These are phyloP conservation scores for Coemansia sp. DNA, from an alignment of 192 early-diverging fungal genomes.

Conservation along the genomic window DNA sequence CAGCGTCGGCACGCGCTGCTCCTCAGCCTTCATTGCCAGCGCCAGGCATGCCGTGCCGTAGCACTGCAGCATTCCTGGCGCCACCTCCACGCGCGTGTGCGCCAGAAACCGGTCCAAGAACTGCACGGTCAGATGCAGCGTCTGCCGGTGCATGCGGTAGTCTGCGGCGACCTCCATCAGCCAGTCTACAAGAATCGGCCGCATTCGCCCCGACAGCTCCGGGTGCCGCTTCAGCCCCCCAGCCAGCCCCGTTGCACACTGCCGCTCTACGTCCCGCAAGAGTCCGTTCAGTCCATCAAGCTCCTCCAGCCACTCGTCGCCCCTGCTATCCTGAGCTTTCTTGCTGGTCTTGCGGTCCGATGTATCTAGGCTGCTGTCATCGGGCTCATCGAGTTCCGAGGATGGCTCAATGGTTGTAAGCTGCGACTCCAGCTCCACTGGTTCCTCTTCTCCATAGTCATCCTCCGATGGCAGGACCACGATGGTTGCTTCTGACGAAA, in stretches of 20 bases:
- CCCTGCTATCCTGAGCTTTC: background rate
- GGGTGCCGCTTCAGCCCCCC: constrained; percentile 40
- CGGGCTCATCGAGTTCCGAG: constrained; percentile 9
- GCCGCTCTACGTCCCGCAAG: constrained; percentile 16
- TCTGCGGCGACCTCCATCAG: constrained; percentile 55
- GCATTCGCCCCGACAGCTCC: constrained; percentile 50
- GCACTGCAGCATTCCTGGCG: constrained; percentile 52
- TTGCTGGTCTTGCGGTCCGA: constrained; percentile 5
- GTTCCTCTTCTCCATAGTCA: constrained; percentile 10
- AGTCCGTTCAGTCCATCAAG: too few relatives aligned
- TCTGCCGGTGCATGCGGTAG: constrained; percentile 52
- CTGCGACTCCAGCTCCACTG: constrained; percentile 39
- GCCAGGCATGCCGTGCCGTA: constrained; percentile 53
- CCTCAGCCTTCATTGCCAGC: constrained; percentile 55
- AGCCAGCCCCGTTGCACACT: constrained; percentile 22
- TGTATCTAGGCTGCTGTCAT: background rate
- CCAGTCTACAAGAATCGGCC: constrained; percentile 58
- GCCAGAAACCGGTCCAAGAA: constrained; percentile 49
- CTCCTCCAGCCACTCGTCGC: too few relatives aligned
- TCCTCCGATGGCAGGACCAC: constrained; percentile 33
- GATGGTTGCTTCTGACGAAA: constrained; percentile 44
- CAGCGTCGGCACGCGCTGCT: constrained; percentile 47
- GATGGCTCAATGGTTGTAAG: constrained; percentile 42
- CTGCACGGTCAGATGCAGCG: constrained; percentile 50
- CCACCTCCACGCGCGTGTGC: constrained; percentile 20